These are phyloP conservation scores for Tuber calosporum DNA, from an alignment of 495 filamentous ascomycete species.

Conservation along the genomic window DNA sequence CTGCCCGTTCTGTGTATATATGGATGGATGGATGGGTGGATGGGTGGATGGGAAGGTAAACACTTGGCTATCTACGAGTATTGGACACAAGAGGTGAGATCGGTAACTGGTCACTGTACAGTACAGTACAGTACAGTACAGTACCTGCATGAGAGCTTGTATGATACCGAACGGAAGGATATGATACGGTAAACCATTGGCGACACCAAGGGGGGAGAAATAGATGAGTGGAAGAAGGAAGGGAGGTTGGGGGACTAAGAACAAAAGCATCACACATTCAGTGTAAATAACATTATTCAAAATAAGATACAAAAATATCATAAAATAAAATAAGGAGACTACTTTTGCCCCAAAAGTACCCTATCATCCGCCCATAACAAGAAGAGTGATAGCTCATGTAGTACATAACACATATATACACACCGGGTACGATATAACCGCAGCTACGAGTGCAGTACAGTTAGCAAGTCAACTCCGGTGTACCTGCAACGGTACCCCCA, in stretches of 20 bases:
- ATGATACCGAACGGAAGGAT: not conserved
- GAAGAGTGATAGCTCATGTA: not conserved
- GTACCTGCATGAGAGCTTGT: slow-evolving; percentile 30
- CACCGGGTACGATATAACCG: not conserved
- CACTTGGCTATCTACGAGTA: slow-evolving; percentile 6
- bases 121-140: slow-evolving; percentile 11
- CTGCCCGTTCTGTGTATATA: slow-evolving; percentile 4
- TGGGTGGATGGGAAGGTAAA: slow-evolving; percentile 7
- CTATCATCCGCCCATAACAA: not conserved
- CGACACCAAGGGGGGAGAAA: not conserved
- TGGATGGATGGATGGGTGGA: too few relatives aligned
- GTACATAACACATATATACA: not conserved
- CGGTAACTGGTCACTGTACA: slow-evolving; percentile 18
- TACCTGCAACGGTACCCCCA: not conserved
- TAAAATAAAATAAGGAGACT: not conserved
- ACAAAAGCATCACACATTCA: not conserved
- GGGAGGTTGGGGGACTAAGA: not conserved
- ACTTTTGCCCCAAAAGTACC: not conserved
- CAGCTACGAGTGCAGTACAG: too few relatives aligned
- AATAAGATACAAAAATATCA: not conserved
- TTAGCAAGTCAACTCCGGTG: not conserved
- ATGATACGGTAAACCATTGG: not conserved
- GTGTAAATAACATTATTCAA: too few relatives aligned
- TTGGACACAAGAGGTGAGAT: slow-evolving; percentile 12
- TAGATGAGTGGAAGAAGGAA: not conserved